Evolutionary conservation across 371 early-diverging fungal species (phyloP).

Genomic region (Syncephalis plumigaleata): DNA sequence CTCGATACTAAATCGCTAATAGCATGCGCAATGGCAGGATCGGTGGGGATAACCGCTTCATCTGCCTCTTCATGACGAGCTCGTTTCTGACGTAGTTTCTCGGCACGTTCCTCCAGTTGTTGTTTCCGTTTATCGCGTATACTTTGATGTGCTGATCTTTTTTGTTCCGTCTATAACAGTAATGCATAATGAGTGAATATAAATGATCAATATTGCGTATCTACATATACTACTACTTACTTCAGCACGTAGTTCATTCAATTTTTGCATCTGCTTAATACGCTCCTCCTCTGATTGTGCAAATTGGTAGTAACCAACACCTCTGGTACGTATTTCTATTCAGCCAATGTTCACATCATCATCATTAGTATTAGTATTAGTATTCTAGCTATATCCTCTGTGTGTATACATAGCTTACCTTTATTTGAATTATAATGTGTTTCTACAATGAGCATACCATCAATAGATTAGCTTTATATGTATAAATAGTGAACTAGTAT

Average conservation of each 20-base stretch:
- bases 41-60: too few relatives aligned
- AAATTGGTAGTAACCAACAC: constrained; percentile 58
- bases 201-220: background rate
- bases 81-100: constrained; percentile 1
- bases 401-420: constrained; percentile 8
- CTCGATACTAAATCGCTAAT: too few relatives aligned
- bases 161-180: constrained; percentile 4
- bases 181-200: background rate
- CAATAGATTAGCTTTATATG: background rate
- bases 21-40: too few relatives aligned
- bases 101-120: constrained; percentile 4
- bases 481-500: background rate
- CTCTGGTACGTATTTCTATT: constrained; percentile 44
- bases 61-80: too few relatives aligned
- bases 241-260: constrained; percentile 37
- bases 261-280: constrained; percentile 34
- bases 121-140: constrained; percentile 8
- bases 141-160: constrained; percentile 2
- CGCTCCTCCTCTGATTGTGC: constrained; percentile 50
- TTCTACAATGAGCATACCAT: background rate
- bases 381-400: constrained; percentile 11
- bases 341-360: too few relatives aligned
- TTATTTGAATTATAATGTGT: constrained; percentile 6
- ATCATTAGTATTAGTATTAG: constrained; percentile 36
- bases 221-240: constrained; percentile 8